These are phyloP conservation scores for Metschnikowia santaceciliae DNA, from an alignment of 805 yeast genomes.

Conservation along the genomic window DNA sequence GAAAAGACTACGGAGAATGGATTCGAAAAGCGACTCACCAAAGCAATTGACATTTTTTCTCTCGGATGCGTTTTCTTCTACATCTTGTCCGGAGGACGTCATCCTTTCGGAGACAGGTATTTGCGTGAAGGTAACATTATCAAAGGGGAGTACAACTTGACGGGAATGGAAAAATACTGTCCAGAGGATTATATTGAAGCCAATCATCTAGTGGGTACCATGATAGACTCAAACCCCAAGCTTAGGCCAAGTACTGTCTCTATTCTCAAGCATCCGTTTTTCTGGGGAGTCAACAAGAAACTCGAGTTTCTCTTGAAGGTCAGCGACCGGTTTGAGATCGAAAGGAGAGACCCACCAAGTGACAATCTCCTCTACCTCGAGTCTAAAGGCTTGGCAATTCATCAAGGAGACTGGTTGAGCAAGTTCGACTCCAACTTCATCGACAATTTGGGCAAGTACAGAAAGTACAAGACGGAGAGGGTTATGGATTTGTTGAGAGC, in stretches of 20 bases:
- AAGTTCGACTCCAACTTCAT: slow-evolving; percentile 69
- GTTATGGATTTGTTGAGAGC: slow-evolving; percentile 87
- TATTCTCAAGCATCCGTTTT: slow-evolving; percentile 80
- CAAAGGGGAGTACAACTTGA: slow-evolving; percentile 54
- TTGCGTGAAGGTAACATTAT: slow-evolving; percentile 85
- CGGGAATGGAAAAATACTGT: slow-evolving; percentile 40
- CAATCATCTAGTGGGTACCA: slow-evolving; percentile 60
- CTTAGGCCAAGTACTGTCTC: slow-evolving; percentile 65
- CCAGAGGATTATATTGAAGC: slow-evolving; percentile 57
- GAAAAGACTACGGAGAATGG: slow-evolving; percentile 18
- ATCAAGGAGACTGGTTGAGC: slow-evolving; percentile 70
- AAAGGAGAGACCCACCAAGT: slow-evolving; percentile 75
- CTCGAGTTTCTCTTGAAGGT: slow-evolving; percentile 81
- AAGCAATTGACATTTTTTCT: slow-evolving; percentile 90
- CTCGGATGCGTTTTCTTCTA: slow-evolving; percentile 93
- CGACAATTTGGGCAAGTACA: slow-evolving; percentile 82
- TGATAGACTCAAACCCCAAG: slow-evolving; percentile 68
- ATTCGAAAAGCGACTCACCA: slow-evolving; percentile 65
- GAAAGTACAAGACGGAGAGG: slow-evolving; percentile 77
- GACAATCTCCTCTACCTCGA: slow-evolving; percentile 55
- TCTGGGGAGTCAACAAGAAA: slow-evolving; percentile 74
- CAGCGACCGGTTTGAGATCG: slow-evolving; percentile 87
- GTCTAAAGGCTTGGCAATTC: slow-evolving; percentile 30
- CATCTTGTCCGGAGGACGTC: slow-evolving; percentile 74
- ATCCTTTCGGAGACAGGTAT: slow-evolving; percentile 94